phyloP scores from a whole-genome alignment of 2,329 filamentous ascomycete species.

The Hymenoscyphus albidus region DNA sequence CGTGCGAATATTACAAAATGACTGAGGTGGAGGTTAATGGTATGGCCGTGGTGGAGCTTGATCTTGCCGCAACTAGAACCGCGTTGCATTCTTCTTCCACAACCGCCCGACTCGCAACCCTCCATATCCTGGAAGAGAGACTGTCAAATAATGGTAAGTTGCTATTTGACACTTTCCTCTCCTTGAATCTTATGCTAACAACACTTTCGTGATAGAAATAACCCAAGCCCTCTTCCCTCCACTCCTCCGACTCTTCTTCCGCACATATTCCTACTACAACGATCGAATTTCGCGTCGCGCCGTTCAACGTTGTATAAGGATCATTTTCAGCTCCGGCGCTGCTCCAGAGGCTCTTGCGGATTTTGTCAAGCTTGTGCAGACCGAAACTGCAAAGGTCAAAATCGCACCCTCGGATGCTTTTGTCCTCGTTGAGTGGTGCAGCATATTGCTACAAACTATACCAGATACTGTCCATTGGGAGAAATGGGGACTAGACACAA shows the following conservation, averaged over 20 bases:
- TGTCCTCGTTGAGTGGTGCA: slow-evolving; percentile 87
- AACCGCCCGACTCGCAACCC: slow-evolving; percentile 48
- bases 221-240: slow-evolving; percentile 42
- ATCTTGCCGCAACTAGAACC: slow-evolving; percentile 47
- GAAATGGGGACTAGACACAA: slow-evolving; percentile 59
- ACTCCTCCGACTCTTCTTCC: slow-evolving; percentile 72
- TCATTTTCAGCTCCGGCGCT: slow-evolving; percentile 57
- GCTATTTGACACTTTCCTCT: background rate
- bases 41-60: slow-evolving; percentile 47
- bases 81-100: slow-evolving; percentile 62
- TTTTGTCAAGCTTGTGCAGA: slow-evolving; percentile 63
- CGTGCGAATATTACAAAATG: slow-evolving; percentile 40
- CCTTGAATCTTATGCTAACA: slow-evolving; percentile 19
- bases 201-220: slow-evolving; percentile 31
- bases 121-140: slow-evolving; percentile 55
- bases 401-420: slow-evolving; percentile 80
- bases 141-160: slow-evolving; percentile 51
- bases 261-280: slow-evolving; percentile 81
- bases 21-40: slow-evolving; percentile 47
- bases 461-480: slow-evolving; percentile 60
- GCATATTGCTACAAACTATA: slow-evolving; percentile 70
- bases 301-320: slow-evolving; percentile 73
- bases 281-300: slow-evolving; percentile 81
- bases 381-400: slow-evolving; percentile 70
- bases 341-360: slow-evolving; percentile 56